Conservation (phyloP, 345 rosid species). For the Gossypium bickii region DNA sequence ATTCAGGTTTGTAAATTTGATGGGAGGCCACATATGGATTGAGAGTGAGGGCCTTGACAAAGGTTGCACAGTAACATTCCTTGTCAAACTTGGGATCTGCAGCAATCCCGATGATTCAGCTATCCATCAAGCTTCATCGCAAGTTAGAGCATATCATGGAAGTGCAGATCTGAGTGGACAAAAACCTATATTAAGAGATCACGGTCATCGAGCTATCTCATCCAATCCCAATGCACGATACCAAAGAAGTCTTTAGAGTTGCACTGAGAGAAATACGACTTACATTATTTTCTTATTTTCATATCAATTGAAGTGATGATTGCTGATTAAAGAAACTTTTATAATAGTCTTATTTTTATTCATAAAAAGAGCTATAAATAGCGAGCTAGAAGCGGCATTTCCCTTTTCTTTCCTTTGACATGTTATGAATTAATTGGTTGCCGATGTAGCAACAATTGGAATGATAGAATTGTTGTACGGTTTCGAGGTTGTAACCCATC, state of each 20-base stretch:
- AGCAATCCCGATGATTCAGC: slow-evolving; percentile 35
- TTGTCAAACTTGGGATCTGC: slow-evolving; percentile 62
- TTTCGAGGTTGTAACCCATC: too few relatives aligned
- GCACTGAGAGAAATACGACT: neutral
- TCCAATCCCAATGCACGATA: slow-evolving; percentile 29
- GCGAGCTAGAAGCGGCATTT: neutral
- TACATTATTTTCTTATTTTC: neutral
- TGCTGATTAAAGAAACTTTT: neutral
- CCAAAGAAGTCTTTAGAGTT: slow-evolving; percentile 45
- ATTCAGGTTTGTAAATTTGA: slow-evolving; percentile 76
- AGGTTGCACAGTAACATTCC: slow-evolving; percentile 62
- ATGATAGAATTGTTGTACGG: too few relatives aligned
- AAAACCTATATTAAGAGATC: slow-evolving; percentile 25
- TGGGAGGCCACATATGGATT: slow-evolving; percentile 91
- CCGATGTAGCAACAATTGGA: too few relatives aligned
- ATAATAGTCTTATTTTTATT: neutral
- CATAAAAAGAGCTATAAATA: neutral
- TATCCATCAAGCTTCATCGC: slow-evolving; percentile 33
- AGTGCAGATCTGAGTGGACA: slow-evolving; percentile 42
- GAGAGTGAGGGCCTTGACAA: slow-evolving; percentile 81
- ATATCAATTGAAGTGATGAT: neutral
- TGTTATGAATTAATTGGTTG: neutral
- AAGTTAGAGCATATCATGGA: slow-evolving; percentile 44
- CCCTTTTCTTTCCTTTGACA: neutral
- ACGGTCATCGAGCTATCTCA: slow-evolving; percentile 20